These are phyloP conservation scores for Amaranthus tricolor DNA, from an alignment of 179 eudicot genomes.

Conservation along the genomic window DNA sequence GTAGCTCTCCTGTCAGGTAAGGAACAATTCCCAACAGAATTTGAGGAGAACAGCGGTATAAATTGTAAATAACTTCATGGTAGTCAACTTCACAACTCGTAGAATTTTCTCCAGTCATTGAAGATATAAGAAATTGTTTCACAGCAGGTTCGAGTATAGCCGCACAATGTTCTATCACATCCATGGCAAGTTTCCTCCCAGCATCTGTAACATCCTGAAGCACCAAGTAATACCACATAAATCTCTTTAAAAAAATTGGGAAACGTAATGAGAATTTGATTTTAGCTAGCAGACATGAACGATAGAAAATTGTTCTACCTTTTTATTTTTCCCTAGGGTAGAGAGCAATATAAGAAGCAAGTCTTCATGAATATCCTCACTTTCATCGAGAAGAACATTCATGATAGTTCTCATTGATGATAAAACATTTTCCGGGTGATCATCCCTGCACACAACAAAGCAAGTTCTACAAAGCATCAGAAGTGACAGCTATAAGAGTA, in stretches of 20 bases:
- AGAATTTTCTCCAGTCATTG: slow-evolving; percentile 75
- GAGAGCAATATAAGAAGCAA: slow-evolving; percentile 69
- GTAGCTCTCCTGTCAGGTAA: slow-evolving; percentile 82
- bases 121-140: slow-evolving; percentile 80
- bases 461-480: slow-evolving; percentile 8
- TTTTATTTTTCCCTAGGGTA: slow-evolving; percentile 62
- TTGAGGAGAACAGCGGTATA: slow-evolving; percentile 89
- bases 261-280: not conserved
- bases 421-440: slow-evolving; percentile 73
- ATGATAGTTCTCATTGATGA: slow-evolving; percentile 82
- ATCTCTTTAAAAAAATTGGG: not conserved
- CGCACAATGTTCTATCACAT: slow-evolving; percentile 71
- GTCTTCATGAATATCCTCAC: slow-evolving; percentile 79
- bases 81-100: slow-evolving; percentile 56
- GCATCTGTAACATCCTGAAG: slow-evolving; percentile 61
- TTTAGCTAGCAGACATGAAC: slow-evolving; percentile 1
- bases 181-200: slow-evolving; percentile 86
- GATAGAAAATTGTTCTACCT: slow-evolving; percentile 37
- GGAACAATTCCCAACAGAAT: slow-evolving; percentile 85
- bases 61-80: slow-evolving; percentile 75
- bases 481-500: not conserved
- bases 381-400: slow-evolving; percentile 85
- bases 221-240: slow-evolving; percentile 18
- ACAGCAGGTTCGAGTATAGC: slow-evolving; percentile 84
- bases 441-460: slow-evolving; percentile 64